Evolutionary conservation across 2,329 filamentous ascomycete species (phyloP), one percentile per base, ranked within the genome.

Genomic region (Mariannaea sp.): DNA sequence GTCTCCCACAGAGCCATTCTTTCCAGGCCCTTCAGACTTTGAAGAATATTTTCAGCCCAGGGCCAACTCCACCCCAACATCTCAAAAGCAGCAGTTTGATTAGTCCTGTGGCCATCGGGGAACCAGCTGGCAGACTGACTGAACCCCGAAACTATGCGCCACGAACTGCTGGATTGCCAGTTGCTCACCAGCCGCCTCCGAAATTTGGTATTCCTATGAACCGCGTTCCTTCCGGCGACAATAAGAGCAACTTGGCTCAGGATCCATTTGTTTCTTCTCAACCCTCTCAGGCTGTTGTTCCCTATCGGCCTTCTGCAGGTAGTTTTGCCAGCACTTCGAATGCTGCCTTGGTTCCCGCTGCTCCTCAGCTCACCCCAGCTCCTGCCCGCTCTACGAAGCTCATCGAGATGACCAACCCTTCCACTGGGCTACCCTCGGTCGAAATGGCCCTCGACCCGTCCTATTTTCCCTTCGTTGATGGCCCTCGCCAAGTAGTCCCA

Each of bases 381-480:
- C 59, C 64, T 35, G 69, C 71, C 14, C 22, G 22, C 22, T 80
- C 79, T 0, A 45, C 58, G 7, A 61, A 70, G 57, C 67, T 81
- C 16, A 71, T 71, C 33, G 55, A 50, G 1, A 58, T 81, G 14
- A 74, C 71, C 1, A 59, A 62, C 3, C 70, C 69, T 2, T 56
- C 61, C 0, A 65, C 57, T 4, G 71, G 73, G 0, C 57, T 69
- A 1, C 77, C 79, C 0, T 65, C 58, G 5, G 43, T 72, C 0
- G 57, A 69, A 2, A 57, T 59, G 1, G 73, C 77, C 5, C 60
- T 80, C 50, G 61, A 70, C 12, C 64, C 71, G 0, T 54, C 59
- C 5, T 73, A 75, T 56, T 79, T 81, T 40, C 80, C 80, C 0
- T 82, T 82, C 53, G 57, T 75, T 0, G 76, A 79, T 53, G 68